Base-by-base conservation (phyloP, 768 basidiomycete species). In the Boletus tylopilopsis region DNA sequence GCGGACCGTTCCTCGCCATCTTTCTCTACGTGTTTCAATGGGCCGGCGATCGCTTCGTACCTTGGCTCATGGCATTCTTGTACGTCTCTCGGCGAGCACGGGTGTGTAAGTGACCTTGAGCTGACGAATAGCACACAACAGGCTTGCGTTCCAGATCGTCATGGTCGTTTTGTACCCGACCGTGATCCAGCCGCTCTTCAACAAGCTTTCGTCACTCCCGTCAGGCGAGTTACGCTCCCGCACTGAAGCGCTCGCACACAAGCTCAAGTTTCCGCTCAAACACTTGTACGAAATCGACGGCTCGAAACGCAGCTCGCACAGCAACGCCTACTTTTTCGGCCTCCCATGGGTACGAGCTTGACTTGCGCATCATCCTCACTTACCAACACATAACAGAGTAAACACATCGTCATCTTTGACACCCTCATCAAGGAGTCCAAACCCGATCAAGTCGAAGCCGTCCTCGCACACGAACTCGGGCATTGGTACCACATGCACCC, bases 311-410 rank as follows among this genome's bases (percentile, higher is more conserved):
- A 91, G 87, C 69, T 87, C 90, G 3, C 95, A 99, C 71, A 89
- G 86, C 58, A 97, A 97, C 57, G 94, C 94, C n/a, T 98, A 96
- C 73, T 97, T 97, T 76, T 97, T 93, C 56, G 95, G 95, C 50
- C 79, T 97, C 12, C 95, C 94, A 1, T 94, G 93, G 87, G 91
- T 90, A 42, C 35, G 75, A 71, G 36, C 23, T 7, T 3, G 29
- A 10, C 29, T 1, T 13, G 27, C 27, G 12, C 13, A 13, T 30
- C 3, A 12, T 30, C 11, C 29, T 5, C 12, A 1, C 13, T 30
- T 5, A 30, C 29, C 12, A 4, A 10, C 29, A 30, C 6, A 12
- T 6, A 13, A 10, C 55, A 90, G 87, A 88, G 84, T 72, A 94
- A 94, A 59, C 91, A 94, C 69, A 91, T 95, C 56, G 93, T 98